These are phyloP conservation scores for Ceratocystis cubensis DNA, from an alignment of 2,329 filamentous ascomycete species.

Conservation along the genomic window DNA sequence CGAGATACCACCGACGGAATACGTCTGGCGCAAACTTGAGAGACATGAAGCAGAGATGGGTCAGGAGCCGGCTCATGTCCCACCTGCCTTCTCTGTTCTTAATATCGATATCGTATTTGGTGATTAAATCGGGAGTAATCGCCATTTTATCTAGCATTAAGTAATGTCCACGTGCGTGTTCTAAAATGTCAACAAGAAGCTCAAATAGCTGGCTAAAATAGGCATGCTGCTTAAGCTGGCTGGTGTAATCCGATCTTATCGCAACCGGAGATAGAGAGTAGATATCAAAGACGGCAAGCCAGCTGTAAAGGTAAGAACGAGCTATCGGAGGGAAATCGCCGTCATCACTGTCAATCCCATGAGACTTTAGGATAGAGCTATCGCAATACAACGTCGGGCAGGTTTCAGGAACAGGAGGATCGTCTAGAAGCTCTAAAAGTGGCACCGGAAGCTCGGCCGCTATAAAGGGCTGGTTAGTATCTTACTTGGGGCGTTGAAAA, in stretches of 20 bases:
- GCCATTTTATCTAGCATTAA: constrained; percentile 59
- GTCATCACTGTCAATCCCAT: not conserved
- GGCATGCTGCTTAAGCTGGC: constrained; percentile 62
- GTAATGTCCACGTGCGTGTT: constrained; percentile 60
- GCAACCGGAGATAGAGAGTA: constrained; percentile 68
- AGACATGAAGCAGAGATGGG: constrained; percentile 73
- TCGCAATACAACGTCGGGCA: constrained; percentile 32
- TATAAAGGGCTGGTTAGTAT: constrained; percentile 6
- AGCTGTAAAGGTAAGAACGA: constrained; percentile 70
- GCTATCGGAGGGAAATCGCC: constrained; percentile 25
- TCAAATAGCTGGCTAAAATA: constrained; percentile 58
- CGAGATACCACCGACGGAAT: constrained; percentile 74
- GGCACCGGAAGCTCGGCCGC: constrained; percentile 4
- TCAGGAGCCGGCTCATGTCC: constrained; percentile 69
- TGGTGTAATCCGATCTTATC: constrained; percentile 67
- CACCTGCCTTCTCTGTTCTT: constrained; percentile 43
- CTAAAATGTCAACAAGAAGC: constrained; percentile 74
- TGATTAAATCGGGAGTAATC: constrained; percentile 46
- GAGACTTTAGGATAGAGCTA: not conserved
- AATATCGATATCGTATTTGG: constrained; percentile 39
- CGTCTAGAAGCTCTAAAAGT: not conserved
- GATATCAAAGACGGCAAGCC: constrained; percentile 81
- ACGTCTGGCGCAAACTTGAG: constrained; percentile 66
- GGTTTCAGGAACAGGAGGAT: constrained; percentile 31
- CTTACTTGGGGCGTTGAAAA: constrained; percentile 19